These are phyloP conservation scores for Oldenlandia corymbosa DNA, from an alignment of 257 asterid genomes.

Conservation along the genomic window DNA sequence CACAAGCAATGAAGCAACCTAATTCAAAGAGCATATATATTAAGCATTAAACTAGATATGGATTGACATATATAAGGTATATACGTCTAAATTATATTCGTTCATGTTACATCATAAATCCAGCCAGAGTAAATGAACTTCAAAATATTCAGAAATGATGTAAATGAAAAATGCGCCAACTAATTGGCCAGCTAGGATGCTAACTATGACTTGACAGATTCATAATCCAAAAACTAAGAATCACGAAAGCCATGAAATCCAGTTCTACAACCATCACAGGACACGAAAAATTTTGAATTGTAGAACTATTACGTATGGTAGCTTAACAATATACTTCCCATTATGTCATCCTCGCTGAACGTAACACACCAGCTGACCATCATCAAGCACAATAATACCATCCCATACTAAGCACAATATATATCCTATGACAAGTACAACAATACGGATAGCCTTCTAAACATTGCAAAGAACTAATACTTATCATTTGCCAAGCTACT, in stretches of 20 bases:
- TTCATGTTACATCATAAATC: too few relatives aligned
- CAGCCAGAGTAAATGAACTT: too few relatives aligned
- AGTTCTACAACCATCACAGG: neutral
- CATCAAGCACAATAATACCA: neutral
- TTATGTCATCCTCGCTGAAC: neutral
- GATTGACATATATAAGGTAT: too few relatives aligned
- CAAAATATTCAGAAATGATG: too few relatives aligned
- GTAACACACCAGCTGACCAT: too few relatives aligned
- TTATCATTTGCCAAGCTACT: neutral
- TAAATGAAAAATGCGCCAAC: neutral
- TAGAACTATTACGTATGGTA: neutral
- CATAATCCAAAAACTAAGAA: neutral
- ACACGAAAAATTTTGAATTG: neutral
- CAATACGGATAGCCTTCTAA: neutral
- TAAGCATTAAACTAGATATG: neutral
- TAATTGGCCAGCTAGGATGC: neutral
- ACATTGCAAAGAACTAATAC: neutral
- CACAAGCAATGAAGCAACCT: neutral
- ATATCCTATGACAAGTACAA: too few relatives aligned
- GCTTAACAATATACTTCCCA: neutral
- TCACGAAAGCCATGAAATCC: neutral
- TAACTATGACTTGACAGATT: neutral
- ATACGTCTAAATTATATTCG: too few relatives aligned
- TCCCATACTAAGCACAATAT: neutral
- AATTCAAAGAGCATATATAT: neutral